Conservation (phyloP, 352 stramenopile species). For the Pythium scleroteichum region DNA sequence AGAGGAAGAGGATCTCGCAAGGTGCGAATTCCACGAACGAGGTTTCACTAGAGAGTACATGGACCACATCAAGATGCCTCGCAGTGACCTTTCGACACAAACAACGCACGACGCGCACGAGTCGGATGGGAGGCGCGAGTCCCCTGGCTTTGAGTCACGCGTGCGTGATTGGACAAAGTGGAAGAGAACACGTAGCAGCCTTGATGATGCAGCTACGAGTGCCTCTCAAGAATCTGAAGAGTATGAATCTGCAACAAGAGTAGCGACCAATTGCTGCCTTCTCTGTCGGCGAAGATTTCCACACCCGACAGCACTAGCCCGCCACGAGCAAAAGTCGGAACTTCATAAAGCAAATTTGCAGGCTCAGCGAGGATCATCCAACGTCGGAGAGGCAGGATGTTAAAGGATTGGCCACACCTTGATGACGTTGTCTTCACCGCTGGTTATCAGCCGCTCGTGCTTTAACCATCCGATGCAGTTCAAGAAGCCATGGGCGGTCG, state of each 20-base stretch:
- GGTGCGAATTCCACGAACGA: constrained; percentile 52
- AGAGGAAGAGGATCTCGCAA: constrained; percentile 68
- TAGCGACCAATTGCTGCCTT: constrained; percentile 45
- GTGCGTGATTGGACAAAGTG: constrained; percentile 19
- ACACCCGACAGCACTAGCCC: constrained; percentile 36
- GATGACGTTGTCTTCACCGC: constrained; percentile 70
- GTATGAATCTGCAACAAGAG: no score
- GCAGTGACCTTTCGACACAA: not conserved
- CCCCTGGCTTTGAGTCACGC: not conserved
- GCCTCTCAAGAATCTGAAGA: no score
- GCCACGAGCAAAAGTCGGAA: constrained; percentile 55
- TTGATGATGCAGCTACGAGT: no score
- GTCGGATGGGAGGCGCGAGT: no score
- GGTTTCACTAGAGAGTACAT: constrained; percentile 69
- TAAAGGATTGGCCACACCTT: constrained; percentile 60
- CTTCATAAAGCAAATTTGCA: constrained; percentile 30
- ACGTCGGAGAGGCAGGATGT: not conserved
- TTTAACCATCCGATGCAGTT: constrained; percentile 56
- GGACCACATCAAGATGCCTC: no score
- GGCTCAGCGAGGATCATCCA: not conserved
- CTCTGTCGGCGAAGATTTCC: constrained; percentile 75
- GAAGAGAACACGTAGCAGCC: constrained; percentile 10
- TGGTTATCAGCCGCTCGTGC: constrained; percentile 40
- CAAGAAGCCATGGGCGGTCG: constrained; percentile 63
- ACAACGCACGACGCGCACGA: not conserved